These are phyloP conservation scores for Isochrysis galbana DNA, from an alignment of 78 protist species.

Conservation along the genomic window DNA sequence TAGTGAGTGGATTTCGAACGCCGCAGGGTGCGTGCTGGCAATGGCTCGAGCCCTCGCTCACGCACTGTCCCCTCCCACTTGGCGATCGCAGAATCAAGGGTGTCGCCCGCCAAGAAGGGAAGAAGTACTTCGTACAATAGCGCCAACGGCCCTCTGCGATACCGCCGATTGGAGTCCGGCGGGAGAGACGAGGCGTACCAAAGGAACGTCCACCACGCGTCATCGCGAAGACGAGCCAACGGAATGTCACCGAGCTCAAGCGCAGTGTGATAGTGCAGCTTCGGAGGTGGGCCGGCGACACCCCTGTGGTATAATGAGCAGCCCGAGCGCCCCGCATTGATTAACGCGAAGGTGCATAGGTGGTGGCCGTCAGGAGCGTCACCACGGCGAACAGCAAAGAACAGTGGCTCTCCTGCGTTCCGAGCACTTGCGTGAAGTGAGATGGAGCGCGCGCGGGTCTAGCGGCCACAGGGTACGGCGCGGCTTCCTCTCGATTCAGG, in stretches of 20 bases:
- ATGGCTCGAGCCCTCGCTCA: neutral
- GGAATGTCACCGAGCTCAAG: neutral
- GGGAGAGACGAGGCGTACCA: neutral
- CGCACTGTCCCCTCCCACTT: neutral
- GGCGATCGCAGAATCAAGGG: neutral
- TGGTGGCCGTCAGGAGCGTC: neutral
- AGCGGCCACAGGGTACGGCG: no score
- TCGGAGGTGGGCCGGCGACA: neutral
- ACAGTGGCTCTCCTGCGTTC: neutral
- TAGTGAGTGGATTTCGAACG: neutral
- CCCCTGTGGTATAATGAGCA: neutral
- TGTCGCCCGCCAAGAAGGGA: neutral
- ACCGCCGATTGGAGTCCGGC: neutral
- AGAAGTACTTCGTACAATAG: neutral
- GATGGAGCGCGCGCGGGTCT: no score
- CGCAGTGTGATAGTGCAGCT: neutral
- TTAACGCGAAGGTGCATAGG: neutral
- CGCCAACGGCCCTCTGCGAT: neutral
- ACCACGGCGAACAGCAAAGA: neutral
- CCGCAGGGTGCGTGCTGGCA: neutral
- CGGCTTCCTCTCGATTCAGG: no score
- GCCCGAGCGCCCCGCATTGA: neutral
- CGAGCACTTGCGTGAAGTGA: no score
- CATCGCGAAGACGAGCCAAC: neutral
- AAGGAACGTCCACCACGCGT: neutral